Base-by-base conservation (phyloP, 257 asterid species). In the Thymus mandschuricus region DNA sequence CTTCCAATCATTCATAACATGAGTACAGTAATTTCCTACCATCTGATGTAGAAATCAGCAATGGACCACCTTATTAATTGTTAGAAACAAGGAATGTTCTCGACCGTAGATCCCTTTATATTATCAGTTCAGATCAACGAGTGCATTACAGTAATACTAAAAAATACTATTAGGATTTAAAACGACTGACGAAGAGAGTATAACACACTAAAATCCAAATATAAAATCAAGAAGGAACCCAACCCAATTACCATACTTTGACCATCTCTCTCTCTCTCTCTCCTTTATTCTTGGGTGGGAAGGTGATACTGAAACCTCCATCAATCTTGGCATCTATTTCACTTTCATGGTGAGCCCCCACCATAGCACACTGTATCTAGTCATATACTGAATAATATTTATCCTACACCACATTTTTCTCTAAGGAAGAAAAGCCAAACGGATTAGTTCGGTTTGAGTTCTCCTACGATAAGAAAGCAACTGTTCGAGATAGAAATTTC, bases 321-420 rank as follows among this genome's bases (percentile, higher is more conserved):
- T 73, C 70, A 60, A 54, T 70, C 60, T 54, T 66, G 68, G 58
- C 72, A 70, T 56, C 71, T 41, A 34, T 30, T 56, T 57, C 62
- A 10, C 55, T 46, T 71, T 71, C 69, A 50, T 76, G 64, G 78
- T 67, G 78, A 71, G 81, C 49, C 72, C 71, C 81, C 84, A 80
- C 78, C 66, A 61, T 30, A 27, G 45, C 66, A 51, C 76, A 51
- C 71, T 79, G 72, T 71, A 70, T 70, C 58, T 15, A 57, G 83
- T 66, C 77, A 64, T 52, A 10, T 46, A 30, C 68, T 60, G 10
- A 1, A 6, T 8, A 27, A 3, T 54, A 11, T 35, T 52, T 59
- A 59, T 50, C 60, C 63, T 50, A 40, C 46, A 15, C 51, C 71
- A 69, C 64, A 29, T 11, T 43, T 70, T 38, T 38, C 41, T 38